These are phyloP conservation scores for Globisporangium nunn DNA, from an alignment of 352 stramenopile species.

Conservation along the genomic window DNA sequence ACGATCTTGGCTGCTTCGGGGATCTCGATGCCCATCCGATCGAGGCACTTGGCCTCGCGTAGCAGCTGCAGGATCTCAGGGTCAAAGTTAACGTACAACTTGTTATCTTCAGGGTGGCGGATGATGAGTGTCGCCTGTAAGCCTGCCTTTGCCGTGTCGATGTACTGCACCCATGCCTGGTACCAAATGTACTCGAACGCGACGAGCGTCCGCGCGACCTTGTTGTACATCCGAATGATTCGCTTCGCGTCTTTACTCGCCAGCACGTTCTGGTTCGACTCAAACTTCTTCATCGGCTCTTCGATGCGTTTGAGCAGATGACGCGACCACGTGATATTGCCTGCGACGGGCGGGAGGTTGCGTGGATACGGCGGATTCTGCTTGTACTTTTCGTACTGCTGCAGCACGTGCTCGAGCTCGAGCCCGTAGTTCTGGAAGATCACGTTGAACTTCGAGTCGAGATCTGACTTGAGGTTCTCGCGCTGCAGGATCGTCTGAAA, in stretches of 20 bases:
- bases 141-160: slow-evolving; percentile 96
- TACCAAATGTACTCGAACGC: slow-evolving; percentile 99
- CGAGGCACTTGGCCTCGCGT: slow-evolving; percentile 95
- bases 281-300: slow-evolving; percentile 99
- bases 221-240: slow-evolving; percentile 99
- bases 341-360: slow-evolving; percentile 95
- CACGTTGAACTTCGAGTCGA: slow-evolving; percentile 98
- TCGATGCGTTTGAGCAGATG: slow-evolving; percentile 98
- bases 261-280: slow-evolving; percentile 96
- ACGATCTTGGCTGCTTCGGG: slow-evolving; percentile 97
- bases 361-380: slow-evolving; percentile 94
- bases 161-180: slow-evolving; percentile 97
- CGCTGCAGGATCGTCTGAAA: slow-evolving; percentile 97
- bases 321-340: slow-evolving; percentile 97
- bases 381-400: slow-evolving; percentile 99
- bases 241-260: slow-evolving; percentile 95
- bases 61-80: slow-evolving; percentile 97
- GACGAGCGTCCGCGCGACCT: slow-evolving; percentile 95
- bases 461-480: slow-evolving; percentile 96
- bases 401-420: slow-evolving; percentile 96
- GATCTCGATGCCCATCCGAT: slow-evolving; percentile 98
- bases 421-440: slow-evolving; percentile 99
- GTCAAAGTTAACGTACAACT: slow-evolving; percentile 99
- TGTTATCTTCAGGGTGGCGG: slow-evolving; percentile 96
- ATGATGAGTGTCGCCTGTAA: slow-evolving; percentile 98